A percentile compares a stretch with the other conserved stretches of the same genome.
Evolutionary conservation across 2,329 filamentous ascomycete genomes (phyloP).

Genomic region (Dothideomycetes sp.): DNA sequence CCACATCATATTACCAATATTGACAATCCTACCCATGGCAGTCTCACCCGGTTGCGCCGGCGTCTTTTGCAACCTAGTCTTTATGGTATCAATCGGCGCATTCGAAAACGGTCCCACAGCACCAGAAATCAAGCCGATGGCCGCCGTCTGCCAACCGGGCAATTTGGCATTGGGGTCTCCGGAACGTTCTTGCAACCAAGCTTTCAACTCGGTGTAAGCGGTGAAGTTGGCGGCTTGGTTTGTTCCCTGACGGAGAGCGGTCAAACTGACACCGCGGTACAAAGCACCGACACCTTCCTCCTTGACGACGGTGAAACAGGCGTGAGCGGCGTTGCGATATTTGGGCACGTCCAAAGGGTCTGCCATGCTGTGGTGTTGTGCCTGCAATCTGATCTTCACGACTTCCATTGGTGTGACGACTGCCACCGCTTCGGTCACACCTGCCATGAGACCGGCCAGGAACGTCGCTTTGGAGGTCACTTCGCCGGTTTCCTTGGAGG

Average conservation of each 20-base stretch:
- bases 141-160: conserved; percentile 79
- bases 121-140: conserved; percentile 83
- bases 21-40: conserved; percentile 66
- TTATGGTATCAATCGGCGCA: conserved; percentile 97
- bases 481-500: conserved; percentile 51
- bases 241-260: conserved; percentile 84
- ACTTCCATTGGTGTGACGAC: conserved; percentile 99
- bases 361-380: conserved; percentile 95
- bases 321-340: conserved; percentile 86
- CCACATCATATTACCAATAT: conserved; percentile 56
- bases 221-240: conserved; percentile 99
- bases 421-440: conserved; percentile 90
- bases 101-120: conserved; percentile 95
- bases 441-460: conserved; percentile 76
- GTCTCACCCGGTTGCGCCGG: conserved; percentile 69
- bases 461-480: conserved; percentile 67
- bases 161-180: conserved; percentile 59
- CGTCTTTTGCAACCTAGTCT: conserved; percentile 88
- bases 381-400: conserved; percentile 95
- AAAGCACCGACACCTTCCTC: conserved; percentile 84
- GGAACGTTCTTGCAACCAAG: conserved; percentile 62
- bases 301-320: conserved; percentile 74
- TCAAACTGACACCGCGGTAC: conserved; percentile 89
- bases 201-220: conserved; percentile 90
- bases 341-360: conserved; percentile 94